phyloP scores from a whole-genome alignment of 2,329 filamentous ascomycete genomes.

The Canariomyces notabilis region DNA sequence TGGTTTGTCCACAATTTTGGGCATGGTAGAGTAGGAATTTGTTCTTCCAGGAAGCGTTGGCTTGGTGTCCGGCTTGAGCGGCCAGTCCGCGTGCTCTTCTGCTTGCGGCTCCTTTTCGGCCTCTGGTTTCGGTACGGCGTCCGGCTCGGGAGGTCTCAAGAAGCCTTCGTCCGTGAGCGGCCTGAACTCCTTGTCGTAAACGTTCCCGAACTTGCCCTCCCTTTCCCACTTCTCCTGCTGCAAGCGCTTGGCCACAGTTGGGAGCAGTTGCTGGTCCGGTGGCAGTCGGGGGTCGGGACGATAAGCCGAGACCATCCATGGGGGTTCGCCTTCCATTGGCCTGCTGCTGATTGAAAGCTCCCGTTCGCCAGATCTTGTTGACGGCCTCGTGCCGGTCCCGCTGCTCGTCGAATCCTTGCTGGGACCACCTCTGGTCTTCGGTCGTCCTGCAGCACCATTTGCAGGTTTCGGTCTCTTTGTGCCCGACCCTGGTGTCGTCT shows the following conservation, averaged over 20 bases:
- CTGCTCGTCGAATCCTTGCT: slow-evolving; percentile 41
- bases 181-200: slow-evolving; percentile 84
- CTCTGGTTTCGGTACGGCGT: slow-evolving; percentile 25
- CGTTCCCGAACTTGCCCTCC: slow-evolving; percentile 77
- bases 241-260: slow-evolving; percentile 84
- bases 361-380: slow-evolving; percentile 58
- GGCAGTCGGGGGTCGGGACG: slow-evolving; percentile 91
- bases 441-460: slow-evolving; percentile 42
- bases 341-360: slow-evolving; percentile 48
- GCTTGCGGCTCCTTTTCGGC: slow-evolving; percentile 25
- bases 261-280: slow-evolving; percentile 90
- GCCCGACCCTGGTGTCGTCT: slow-evolving; percentile 32
- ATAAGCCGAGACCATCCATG: slow-evolving; percentile 92
- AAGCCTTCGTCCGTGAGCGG: slow-evolving; percentile 67
- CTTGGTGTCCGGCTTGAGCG: slow-evolving; percentile 47
- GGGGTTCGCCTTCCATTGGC: slow-evolving; percentile 86
- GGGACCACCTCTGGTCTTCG: slow-evolving; percentile 58
- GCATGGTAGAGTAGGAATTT: slow-evolving; percentile 59
- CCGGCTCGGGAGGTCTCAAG: slow-evolving; percentile 39
- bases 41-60: slow-evolving; percentile 43
- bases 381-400: slow-evolving; percentile 50
- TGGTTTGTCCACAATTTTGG: slow-evolving; percentile 49
- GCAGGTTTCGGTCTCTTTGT: slow-evolving; percentile 42
- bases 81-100: slow-evolving; percentile 49
- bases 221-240: slow-evolving; percentile 95